A percentile compares a stretch with the other conserved stretches of the same genome.
Conservation (phyloP, 139 green algal species). For the Micromonas commoda region DNA sequence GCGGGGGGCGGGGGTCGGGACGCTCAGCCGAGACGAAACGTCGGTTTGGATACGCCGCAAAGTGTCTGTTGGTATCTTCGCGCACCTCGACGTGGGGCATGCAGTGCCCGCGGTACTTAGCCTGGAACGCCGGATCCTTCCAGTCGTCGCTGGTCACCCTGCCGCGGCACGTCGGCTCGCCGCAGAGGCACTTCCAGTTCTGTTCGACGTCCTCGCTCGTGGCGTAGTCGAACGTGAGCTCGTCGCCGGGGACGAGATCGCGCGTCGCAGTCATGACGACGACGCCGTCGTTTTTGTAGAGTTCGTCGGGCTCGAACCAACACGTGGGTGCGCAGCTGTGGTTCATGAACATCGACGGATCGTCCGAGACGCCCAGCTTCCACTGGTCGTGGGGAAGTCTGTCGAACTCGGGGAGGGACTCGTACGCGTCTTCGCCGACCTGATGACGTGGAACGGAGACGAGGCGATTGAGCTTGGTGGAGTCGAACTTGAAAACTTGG, state of each 20-base stretch:
- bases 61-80: not conserved
- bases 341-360: conserved; percentile 15
- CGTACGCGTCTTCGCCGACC: conserved; percentile 11
- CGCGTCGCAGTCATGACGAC: conserved; percentile 5
- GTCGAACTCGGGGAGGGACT: conserved; percentile 11
- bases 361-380: not conserved
- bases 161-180: conserved; percentile 3
- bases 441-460: too few relatives aligned
- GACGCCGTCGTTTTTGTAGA: not conserved
- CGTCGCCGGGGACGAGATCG: not conserved
- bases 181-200: not conserved
- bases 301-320: not conserved
- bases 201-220: not conserved
- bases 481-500: too few relatives aligned
- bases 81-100: not conserved
- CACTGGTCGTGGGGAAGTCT: not conserved
- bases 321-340: not conserved
- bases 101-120: not conserved
- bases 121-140: not conserved
- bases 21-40: too few relatives aligned
- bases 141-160: not conserved
- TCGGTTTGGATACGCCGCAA: not conserved
- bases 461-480: too few relatives aligned
- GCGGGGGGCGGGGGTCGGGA: too few relatives aligned
- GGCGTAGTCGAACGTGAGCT: conserved; percentile 19